Percentiles rank a stretch among this genome's conserved stretches.
phyloP scores from a whole-genome alignment of 306 rosid species.

The Leucaena leucocephala region DNA sequence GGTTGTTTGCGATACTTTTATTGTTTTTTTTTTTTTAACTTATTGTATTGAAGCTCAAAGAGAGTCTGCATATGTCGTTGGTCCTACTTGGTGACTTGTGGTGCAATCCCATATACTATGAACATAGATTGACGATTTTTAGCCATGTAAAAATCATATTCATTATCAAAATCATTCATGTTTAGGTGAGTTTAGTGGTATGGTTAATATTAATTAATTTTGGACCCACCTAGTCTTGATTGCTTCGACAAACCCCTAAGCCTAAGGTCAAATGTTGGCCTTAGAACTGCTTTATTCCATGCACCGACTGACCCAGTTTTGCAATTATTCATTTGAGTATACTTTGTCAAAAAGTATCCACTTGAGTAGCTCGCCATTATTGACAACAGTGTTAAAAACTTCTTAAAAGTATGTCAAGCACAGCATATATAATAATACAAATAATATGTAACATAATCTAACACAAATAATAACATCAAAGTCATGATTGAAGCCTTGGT shows the following conservation, averaged over 20 bases:
- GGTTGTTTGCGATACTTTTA: constrained; percentile 11
- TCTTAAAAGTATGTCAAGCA: constrained; percentile 31
- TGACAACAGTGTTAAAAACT: constrained; percentile 39
- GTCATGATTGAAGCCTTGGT: constrained; percentile 19
- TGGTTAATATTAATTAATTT: constrained; percentile 37
- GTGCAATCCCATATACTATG: constrained; percentile 40
- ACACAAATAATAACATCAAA: background rate
- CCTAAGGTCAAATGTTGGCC: constrained; percentile 55
- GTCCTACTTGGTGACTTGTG: constrained; percentile 40
- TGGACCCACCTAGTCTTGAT: constrained; percentile 61
- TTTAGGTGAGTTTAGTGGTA: constrained; percentile 44
- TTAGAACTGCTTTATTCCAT: constrained; percentile 54
- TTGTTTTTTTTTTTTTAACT: constrained; percentile 32
- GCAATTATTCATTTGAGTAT: constrained; percentile 44
- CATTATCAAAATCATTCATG: constrained; percentile 37
- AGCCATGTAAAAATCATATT: constrained; percentile 26
- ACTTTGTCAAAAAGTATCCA: constrained; percentile 59
- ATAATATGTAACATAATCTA: background rate
- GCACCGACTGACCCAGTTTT: constrained; percentile 47
- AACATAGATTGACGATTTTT: constrained; percentile 30
- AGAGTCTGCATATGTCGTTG: constrained; percentile 16
- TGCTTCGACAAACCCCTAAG: constrained; percentile 44
- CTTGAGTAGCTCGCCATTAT: constrained; percentile 46
- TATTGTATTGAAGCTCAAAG: constrained; percentile 37
- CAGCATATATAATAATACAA: constrained; percentile 19